Evolutionary conservation across 331 rosid species (phyloP).

Genomic region (Erythrophleum ivorense): DNA sequence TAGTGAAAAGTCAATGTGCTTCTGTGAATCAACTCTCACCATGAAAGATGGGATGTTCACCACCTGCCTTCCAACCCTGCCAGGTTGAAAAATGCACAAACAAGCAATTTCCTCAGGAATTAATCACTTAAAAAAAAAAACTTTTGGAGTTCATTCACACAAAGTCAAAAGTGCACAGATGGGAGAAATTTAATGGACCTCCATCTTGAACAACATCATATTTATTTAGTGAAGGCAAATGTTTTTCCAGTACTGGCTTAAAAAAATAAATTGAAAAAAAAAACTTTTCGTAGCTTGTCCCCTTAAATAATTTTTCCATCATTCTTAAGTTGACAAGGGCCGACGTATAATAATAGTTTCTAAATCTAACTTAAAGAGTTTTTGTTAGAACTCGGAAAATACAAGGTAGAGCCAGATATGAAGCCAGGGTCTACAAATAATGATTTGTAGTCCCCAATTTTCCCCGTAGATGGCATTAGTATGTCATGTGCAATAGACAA

Average conservation of each 20-base stretch:
- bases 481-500: background rate
- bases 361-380: background rate
- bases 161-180: background rate
- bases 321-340: background rate
- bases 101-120: background rate
- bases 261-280: too few species aligned
- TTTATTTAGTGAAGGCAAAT: background rate
- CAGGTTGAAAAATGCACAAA: background rate
- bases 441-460: too few species aligned
- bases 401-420: background rate
- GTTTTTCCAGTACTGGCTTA: background rate
- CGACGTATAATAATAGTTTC: background rate
- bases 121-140: background rate
- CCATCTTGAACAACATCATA: background rate
- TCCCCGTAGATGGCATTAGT: background rate
- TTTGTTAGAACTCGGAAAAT: background rate
- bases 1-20: constrained; percentile 66
- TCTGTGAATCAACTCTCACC: constrained; percentile 69
- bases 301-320: background rate
- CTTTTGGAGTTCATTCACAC: too few species aligned
- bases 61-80: constrained; percentile 76
- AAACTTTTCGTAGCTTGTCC: too few species aligned
- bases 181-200: background rate
- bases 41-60: constrained; percentile 73
- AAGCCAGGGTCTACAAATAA: background rate